Conservation (phyloP, 306 rosid species). For the Acmispon strigosus region DNA sequence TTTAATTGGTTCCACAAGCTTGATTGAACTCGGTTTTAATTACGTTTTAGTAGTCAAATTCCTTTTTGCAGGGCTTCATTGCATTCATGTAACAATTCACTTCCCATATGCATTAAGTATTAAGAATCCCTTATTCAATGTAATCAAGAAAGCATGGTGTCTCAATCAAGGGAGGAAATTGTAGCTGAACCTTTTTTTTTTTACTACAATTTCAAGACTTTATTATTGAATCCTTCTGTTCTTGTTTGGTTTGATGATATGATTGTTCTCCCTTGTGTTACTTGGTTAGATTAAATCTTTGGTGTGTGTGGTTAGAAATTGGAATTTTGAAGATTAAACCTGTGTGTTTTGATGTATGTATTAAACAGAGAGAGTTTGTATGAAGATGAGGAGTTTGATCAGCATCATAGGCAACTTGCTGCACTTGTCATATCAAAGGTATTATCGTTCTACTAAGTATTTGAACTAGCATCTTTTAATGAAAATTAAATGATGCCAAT, state of each 20-base stretch:
- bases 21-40: neutral
- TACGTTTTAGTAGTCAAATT: neutral
- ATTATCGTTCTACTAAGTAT: neutral
- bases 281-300: neutral
- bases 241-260: neutral
- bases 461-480: neutral
- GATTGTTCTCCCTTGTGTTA: neutral
- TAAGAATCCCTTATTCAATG: neutral
- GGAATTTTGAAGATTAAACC: neutral
- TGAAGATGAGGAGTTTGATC: constrained; percentile 92
- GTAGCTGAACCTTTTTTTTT: neutral
- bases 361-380: constrained; percentile 81
- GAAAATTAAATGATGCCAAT: neutral
- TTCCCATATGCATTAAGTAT: neutral
- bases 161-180: neutral
- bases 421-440: constrained; percentile 95
- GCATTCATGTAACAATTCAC: neutral
- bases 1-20: neutral
- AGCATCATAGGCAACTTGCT: constrained; percentile 85
- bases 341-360: neutral
- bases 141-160: neutral
- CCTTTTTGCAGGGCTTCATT: neutral
- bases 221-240: neutral
- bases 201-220: neutral
- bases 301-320: neutral